Evolutionary conservation across 1,284 basidiomycete species (phyloP), one percentile per base, ranked within the genome.

Genomic region (Ceraceosorus bombacis): DNA sequence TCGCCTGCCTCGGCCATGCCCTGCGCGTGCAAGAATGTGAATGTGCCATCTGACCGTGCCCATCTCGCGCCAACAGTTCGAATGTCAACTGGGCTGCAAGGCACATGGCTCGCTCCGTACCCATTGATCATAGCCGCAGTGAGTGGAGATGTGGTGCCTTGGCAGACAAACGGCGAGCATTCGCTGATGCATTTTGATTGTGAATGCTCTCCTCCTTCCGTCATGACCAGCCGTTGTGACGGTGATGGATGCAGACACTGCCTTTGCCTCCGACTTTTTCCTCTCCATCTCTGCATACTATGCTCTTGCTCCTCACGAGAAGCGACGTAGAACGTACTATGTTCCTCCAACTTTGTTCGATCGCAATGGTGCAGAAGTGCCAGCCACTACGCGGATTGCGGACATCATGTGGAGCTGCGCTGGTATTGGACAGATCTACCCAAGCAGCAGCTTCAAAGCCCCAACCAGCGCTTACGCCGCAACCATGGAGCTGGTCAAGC

Each of bases 211-310:
- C 58, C 60, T 15, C 48, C 36, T 51, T 10, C 7, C 54, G 12
- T 49, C 5, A 36, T 27, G 36, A 5, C 54, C 40, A 50, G 68
- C 61, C 17, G 66, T 78, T 43, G 51, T 76, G 38, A 74, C 75
- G 6, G 67, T 76, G 7, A 70, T 78, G 54, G 76, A 78, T 58
- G 63, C 67, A 27, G 76, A 78, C 61, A 77, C 76, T 49, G 67
- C 66, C 15, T 73, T 78, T 52, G 74, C 76, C n/a, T 70, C 73
- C 5, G 76, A 78, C 62, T 78, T 73, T 66, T 78, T 78, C 61
- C 62, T 71, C 12, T 59, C 69, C 13, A 63, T 70, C 27, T 69
- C 67, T 17, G 71, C 68, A 64, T 68, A 74, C 55, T 78, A 64
- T 57, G 68, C 73, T 13, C 62, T 75, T 8, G 67, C 66, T 10